Evolutionary conservation across 805 yeast species (phyloP).

Genomic region (Candida khao-thaluensis): DNA sequence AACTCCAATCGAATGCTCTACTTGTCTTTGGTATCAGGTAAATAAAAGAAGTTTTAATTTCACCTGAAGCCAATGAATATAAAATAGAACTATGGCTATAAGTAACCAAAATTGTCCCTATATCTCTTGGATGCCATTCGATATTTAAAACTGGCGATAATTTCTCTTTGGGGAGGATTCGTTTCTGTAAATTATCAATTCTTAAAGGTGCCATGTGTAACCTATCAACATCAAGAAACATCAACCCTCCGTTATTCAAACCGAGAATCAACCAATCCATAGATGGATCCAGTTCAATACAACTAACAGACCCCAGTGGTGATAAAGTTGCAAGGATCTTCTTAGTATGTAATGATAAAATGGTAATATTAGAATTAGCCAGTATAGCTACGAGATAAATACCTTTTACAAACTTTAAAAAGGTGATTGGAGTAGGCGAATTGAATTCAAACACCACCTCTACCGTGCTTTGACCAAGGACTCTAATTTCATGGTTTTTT

Average conservation of each 20-base stretch:
- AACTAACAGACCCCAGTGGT: conserved; percentile 65
- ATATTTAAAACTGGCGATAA: conserved; percentile 65
- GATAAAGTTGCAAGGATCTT: conserved; percentile 57
- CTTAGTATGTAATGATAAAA: conserved; percentile 68
- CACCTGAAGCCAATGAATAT: conserved; percentile 63
- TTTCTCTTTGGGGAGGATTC: conserved; percentile 53
- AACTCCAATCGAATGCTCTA: conserved; percentile 51
- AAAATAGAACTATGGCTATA: conserved; percentile 68
- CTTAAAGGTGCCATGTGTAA: conserved; percentile 63
- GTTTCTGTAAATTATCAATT: conserved; percentile 69
- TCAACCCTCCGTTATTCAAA: conserved; percentile 66
- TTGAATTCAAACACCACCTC: conserved; percentile 61
- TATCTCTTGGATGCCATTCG: conserved; percentile 86
- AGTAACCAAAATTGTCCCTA: conserved; percentile 72
- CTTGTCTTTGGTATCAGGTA: conserved; percentile 68
- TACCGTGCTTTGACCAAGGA: conserved; percentile 82
- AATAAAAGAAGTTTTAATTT: conserved; percentile 53
- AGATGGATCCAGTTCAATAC: conserved; percentile 78
- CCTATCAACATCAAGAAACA: conserved; percentile 80
- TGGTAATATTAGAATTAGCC: conserved; percentile 58
- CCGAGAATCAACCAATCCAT: conserved; percentile 87
- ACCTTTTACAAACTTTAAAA: conserved; percentile 72
- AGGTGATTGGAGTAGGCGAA: conserved; percentile 49
- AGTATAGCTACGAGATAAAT: conserved; percentile 70
- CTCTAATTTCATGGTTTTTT: conserved; percentile 63